phyloP scores from a whole-genome alignment of 2,329 filamentous ascomycete species.

The Akanthomyces uredinophilus region DNA sequence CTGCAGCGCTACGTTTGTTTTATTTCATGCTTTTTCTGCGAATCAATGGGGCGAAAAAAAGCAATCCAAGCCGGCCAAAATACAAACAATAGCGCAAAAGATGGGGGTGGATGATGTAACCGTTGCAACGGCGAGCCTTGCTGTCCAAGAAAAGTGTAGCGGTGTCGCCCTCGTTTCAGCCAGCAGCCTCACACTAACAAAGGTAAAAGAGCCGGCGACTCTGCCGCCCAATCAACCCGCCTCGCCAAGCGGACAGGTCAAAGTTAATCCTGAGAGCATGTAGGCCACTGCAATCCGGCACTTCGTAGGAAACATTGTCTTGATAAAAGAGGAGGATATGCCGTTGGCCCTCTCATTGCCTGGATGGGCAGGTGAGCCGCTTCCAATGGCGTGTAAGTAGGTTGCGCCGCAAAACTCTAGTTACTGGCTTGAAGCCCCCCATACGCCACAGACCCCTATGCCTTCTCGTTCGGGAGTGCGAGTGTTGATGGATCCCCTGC shows the following conservation, averaged over 20 bases:
- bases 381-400: background rate
- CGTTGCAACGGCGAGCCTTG: background rate
- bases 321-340: too few species aligned
- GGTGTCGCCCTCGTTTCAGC: constrained; percentile 2
- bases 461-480: too few species aligned
- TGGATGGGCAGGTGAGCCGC: background rate
- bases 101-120: background rate
- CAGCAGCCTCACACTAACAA: constrained; percentile 11
- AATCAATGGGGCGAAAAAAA: background rate
- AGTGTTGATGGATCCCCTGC: background rate
- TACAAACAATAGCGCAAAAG: background rate
- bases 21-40: too few species aligned
- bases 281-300: background rate
- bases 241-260: background rate
- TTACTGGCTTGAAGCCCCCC: too few species aligned
- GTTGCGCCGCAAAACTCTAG: too few species aligned
- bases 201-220: background rate
- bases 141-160: background rate
- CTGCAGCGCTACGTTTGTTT: too few species aligned
- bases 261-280: background rate
- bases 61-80: background rate
- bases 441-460: too few species aligned
- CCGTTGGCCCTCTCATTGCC: background rate
- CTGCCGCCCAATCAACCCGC: background rate
- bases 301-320: background rate